Base-by-base conservation (phyloP, 345 rosid genomes). In the Clausena lansium region DNA sequence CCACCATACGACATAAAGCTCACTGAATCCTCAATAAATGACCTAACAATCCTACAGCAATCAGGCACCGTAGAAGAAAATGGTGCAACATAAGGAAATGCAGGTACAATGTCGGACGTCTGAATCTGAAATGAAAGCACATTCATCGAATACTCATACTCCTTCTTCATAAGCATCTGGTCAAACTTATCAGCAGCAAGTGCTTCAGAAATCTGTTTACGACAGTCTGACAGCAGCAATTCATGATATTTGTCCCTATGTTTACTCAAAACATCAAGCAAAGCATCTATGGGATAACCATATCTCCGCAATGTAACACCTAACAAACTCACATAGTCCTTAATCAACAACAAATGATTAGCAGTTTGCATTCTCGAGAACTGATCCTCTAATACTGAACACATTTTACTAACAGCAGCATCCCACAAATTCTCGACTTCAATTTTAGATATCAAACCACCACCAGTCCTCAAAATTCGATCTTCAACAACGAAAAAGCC, bases 301-400 rank as follows among this genome's bases (percentile, higher is more conserved):
- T 90, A 95, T 79, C 98, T 89, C 5, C 96, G 90, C 78, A 95
- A 68, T 38, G 97, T 95, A 75, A 95, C 97, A 0, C 97, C 98
- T 70, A 95, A 86, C 94, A 95, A 88, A 80, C 99, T 95, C 77
- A 95, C 99, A 81, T 95, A 95, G 67, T 95, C 99, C 86, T 95
- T 95, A 33, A 95, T 93, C 88, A 95, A 68, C 84, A 95, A 86
- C 57, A 95, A 87, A 87, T 95, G 99, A 84, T 90, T 95, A 4
- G 99, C 99, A 27, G 98, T 95, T 78, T 95, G 98, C 99, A 95
- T 95, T 78, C 99, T 90, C 47, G 99, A 96, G 84, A 96, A 96
- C 81, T 96, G 99, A 84, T 96, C 99, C 83, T 94, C 99, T 75
- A 96, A 82, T 15, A 93, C 99, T 24, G 94, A 89, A 84, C 99